Evolutionary conservation across 768 basidiomycete genomes (phyloP).

Genomic region (Mycena rebaudengoi): DNA sequence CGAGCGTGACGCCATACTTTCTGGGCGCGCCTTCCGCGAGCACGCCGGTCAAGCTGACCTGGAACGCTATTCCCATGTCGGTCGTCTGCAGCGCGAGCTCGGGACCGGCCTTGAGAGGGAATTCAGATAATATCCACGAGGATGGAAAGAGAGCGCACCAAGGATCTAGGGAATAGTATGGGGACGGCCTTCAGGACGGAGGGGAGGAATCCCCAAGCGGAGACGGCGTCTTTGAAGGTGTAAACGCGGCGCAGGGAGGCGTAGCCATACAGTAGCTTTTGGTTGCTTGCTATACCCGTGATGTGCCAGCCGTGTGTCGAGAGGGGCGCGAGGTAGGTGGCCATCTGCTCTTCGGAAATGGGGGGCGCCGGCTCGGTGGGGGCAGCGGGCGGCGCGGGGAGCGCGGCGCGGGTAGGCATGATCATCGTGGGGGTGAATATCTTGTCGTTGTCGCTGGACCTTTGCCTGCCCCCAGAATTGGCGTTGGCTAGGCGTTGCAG

Average conservation of each 20-base stretch:
- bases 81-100: not conserved
- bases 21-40: not conserved
- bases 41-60: not conserved
- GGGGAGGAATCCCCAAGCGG: not conserved
- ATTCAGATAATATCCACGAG: too few species aligned
- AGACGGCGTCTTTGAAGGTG: not conserved
- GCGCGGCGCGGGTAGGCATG: not conserved
- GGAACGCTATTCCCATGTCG: too few species aligned
- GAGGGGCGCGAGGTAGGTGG: not conserved
- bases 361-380: not conserved
- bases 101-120: not conserved
- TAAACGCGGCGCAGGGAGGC: not conserved
- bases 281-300: not conserved
- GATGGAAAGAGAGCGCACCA: too few species aligned
- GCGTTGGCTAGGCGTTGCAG: not conserved
- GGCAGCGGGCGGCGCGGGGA: not conserved
- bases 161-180: too few species aligned
- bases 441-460: too few species aligned
- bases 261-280: not conserved
- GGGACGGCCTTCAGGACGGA: not conserved
- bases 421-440: too few species aligned
- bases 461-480: too few species aligned
- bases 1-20: not conserved
- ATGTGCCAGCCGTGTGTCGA: not conserved
- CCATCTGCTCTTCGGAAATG: not conserved